Conservation (phyloP, 176 grass and related monocot genomes). For the Carex pumila region DNA sequence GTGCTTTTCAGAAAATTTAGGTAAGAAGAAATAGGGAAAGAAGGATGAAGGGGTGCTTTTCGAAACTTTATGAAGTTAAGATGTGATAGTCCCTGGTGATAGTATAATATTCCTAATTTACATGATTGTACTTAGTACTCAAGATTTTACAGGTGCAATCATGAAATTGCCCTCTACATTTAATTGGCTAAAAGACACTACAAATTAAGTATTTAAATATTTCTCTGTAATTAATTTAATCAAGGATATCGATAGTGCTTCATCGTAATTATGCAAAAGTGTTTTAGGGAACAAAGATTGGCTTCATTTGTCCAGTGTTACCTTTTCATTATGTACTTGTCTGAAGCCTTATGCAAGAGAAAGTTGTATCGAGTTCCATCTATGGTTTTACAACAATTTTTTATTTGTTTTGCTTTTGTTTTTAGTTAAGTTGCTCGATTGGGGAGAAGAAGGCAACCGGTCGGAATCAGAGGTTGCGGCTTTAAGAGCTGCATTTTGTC, state of each 20-base stretch:
- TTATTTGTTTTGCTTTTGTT: constrained; percentile 9
- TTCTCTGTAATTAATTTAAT: neutral
- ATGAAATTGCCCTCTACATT: neutral
- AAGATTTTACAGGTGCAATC: neutral
- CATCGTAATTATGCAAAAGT: neutral
- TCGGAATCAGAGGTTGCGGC: constrained; percentile 69
- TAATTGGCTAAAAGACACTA: neutral
- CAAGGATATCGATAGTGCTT: neutral
- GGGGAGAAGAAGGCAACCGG: constrained; percentile 90
- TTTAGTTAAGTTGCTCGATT: constrained; percentile 96
- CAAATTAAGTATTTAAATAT: neutral
- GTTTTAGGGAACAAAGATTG: neutral
- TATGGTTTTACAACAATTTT: neutral
- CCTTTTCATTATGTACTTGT: neutral
- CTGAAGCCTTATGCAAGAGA: neutral
- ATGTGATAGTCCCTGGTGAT: neutral
- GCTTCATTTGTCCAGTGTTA: neutral
- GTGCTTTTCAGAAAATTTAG: neutral
- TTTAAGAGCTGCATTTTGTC: constrained; percentile 80
- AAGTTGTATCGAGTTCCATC: neutral
- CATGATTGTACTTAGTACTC: neutral
- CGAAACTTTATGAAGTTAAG: neutral
- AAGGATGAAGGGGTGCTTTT: neutral
- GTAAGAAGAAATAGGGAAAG: neutral
- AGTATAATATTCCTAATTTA: neutral